phyloP scores from a whole-genome alignment of 345 rosid genomes.

The Kandelia obovata region DNA sequence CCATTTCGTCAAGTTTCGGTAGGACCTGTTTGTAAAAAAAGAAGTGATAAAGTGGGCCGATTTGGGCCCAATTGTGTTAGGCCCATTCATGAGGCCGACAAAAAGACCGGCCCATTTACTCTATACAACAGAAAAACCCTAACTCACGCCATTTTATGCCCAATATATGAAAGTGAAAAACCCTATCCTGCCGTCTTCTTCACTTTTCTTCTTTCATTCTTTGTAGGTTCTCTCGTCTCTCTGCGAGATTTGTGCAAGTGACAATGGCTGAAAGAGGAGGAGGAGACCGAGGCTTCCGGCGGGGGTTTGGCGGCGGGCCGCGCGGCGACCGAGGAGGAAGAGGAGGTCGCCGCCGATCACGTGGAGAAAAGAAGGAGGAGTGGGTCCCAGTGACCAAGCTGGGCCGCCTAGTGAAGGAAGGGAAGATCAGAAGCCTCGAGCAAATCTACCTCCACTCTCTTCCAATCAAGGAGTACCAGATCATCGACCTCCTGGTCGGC shows the following conservation, averaged over 20 bases:
- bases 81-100: too few species aligned
- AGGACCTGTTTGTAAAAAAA: too few species aligned
- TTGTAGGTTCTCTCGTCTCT: too few species aligned
- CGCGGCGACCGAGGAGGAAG: conserved; percentile 60
- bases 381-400: conserved; percentile 92
- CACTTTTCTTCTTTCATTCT: too few species aligned
- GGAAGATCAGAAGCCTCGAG: conserved; percentile 48
- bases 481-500: conserved; percentile 61
- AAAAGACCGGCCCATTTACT: too few species aligned
- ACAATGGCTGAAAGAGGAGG: conserved; percentile 69
- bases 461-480: conserved; percentile 86
- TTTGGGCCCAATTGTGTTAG: too few species aligned
- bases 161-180: too few species aligned
- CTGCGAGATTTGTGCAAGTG: not conserved
- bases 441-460: conserved; percentile 79
- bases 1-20: too few species aligned
- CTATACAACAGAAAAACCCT: too few species aligned
- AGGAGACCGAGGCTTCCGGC: conserved; percentile 63
- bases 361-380: conserved; percentile 49
- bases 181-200: too few species aligned
- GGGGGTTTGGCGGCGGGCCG: conserved; percentile 48
- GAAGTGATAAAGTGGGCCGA: too few species aligned
- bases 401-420: conserved; percentile 64
- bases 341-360: conserved; percentile 57
- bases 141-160: too few species aligned